A percentile compares a stretch with the other conserved stretches of the same genome.
Evolutionary conservation across 345 rosid species (phyloP).

Genomic region (Linum usitatissimum): DNA sequence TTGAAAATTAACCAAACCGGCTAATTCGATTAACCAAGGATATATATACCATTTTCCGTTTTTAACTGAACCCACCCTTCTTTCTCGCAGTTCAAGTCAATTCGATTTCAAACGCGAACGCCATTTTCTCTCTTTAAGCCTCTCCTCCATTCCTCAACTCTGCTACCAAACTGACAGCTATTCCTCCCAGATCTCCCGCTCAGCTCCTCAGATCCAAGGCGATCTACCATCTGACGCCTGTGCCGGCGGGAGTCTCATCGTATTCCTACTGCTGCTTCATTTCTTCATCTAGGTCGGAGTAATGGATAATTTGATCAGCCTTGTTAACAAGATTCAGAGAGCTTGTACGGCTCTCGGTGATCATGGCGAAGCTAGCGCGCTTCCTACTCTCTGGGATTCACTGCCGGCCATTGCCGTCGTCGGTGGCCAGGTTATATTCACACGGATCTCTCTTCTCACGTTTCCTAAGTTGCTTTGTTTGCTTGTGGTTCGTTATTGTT

Average conservation of each 20-base stretch:
- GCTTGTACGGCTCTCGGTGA: constrained; percentile 99
- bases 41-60: not conserved
- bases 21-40: no score
- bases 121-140: constrained; percentile 1
- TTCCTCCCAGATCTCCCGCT: not conserved
- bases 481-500: not conserved
- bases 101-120: constrained; percentile 15
- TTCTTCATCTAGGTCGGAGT: constrained; percentile 4
- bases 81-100: not conserved
- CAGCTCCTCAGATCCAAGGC: not conserved
- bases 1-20: not conserved
- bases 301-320: constrained; percentile 89
- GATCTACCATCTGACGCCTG: not conserved
- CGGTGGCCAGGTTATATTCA: constrained; percentile 79
- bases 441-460: constrained; percentile 10
- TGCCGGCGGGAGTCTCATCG: not conserved
- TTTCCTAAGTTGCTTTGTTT: not conserved
- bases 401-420: constrained; percentile 95
- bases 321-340: constrained; percentile 95
- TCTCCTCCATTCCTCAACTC: constrained; percentile 11
- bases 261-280: not conserved
- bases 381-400: constrained; percentile 98
- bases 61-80: not conserved
- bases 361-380: constrained; percentile 74
- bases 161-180: not conserved